Evolutionary conservation across 495 filamentous ascomycete species (phyloP).

Genomic region (Letharia lupina): DNA sequence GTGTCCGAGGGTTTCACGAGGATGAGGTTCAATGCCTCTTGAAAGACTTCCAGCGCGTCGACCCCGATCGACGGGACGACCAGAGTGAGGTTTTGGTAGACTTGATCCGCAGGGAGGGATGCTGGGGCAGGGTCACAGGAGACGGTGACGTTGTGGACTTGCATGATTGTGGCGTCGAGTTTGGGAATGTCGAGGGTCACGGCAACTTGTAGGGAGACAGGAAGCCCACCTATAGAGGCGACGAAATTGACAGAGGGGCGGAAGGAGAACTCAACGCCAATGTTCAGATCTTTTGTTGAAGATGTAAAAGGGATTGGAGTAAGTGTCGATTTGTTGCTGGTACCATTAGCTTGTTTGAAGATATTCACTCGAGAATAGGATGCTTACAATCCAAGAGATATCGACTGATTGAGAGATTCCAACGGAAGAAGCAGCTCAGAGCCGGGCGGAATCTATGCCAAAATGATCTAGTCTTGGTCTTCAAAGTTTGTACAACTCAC

Average conservation of each 20-base stretch:
- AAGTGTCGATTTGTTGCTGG: constrained; percentile 5
- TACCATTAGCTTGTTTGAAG: background rate
- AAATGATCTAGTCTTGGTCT: background rate
- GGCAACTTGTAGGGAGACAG: background rate
- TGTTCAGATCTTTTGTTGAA: constrained; percentile 3
- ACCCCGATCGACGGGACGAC: constrained; percentile 11
- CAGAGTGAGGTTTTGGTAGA: constrained; percentile 10
- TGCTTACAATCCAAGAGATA: constrained; percentile 16
- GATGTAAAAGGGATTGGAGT: constrained; percentile 6
- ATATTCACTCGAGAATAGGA: background rate
- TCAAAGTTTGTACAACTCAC: background rate
- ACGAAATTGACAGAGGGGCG: constrained; percentile 13
- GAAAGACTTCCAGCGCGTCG: constrained; percentile 10
- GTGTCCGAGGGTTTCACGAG: background rate
- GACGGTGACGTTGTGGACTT: constrained; percentile 14
- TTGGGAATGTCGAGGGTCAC: constrained; percentile 12
- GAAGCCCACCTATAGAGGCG: background rate
- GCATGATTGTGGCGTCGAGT: background rate
- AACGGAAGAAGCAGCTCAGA: constrained; percentile 9
- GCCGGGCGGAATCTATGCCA: constrained; percentile 1
- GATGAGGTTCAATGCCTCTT: background rate
- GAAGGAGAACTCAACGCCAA: constrained; percentile 11
- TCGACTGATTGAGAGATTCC: constrained; percentile 2
- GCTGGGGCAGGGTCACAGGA: constrained; percentile 1
- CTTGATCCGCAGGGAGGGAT: constrained; percentile 5